Evolutionary conservation across 164 flowering plant genomes (phyloP).

Genomic region (Piper longum): DNA sequence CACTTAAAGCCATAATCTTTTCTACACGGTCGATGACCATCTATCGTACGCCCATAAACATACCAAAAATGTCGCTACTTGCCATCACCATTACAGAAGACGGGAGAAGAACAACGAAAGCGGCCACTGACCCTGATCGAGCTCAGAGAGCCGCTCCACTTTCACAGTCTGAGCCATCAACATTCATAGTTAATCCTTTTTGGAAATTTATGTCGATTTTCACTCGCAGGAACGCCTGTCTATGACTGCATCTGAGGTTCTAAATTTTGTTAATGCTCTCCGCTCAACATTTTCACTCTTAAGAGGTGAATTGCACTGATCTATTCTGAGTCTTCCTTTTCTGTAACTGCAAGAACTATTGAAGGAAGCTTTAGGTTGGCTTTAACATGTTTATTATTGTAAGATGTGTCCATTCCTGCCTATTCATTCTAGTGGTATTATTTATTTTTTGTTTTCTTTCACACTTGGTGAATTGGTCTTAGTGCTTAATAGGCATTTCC

Average conservation of each 20-base stretch:
- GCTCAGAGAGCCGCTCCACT: slow-evolving; percentile 34
- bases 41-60: background rate
- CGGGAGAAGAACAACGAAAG: background rate
- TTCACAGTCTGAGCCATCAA: slow-evolving; percentile 38
- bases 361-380: background rate
- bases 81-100: too few relatives aligned
- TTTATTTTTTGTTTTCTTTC: background rate
- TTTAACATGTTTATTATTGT: too few relatives aligned
- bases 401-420: background rate
- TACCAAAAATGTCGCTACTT: too few relatives aligned
- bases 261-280: slow-evolving; percentile 46
- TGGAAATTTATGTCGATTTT: background rate
- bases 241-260: slow-evolving; percentile 61
- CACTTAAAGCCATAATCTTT: background rate
- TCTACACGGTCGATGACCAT: background rate
- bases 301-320: slow-evolving; percentile 35
- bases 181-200: too few relatives aligned
- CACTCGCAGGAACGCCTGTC: slow-evolving; percentile 66
- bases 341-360: background rate
- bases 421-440: background rate
- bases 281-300: slow-evolving; percentile 61
- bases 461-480: background rate
- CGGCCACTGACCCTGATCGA: slow-evolving; percentile 38
- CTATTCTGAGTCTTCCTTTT: background rate
- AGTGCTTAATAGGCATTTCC: slow-evolving; percentile 34